phyloP scores from a whole-genome alignment of 1,139 yeast genomes.

The Nakaseomyces glabratus region DNA sequence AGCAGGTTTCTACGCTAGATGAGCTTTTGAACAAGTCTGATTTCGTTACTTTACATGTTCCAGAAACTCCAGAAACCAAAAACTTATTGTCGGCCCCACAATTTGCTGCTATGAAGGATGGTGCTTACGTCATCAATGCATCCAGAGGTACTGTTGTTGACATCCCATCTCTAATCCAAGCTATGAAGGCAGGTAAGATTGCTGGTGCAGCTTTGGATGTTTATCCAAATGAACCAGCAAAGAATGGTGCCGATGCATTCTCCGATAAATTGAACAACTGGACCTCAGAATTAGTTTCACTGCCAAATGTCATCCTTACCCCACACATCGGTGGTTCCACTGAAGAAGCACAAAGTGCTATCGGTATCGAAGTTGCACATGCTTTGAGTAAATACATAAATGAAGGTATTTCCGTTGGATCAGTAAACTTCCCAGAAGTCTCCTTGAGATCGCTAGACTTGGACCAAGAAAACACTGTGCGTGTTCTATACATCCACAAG shows the following conservation, averaged over 20 bases:
- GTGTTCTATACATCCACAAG: slow-evolving; percentile 93
- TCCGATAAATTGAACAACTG: slow-evolving; percentile 64
- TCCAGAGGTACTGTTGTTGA: slow-evolving; percentile 98
- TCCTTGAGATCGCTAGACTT: slow-evolving; percentile 78
- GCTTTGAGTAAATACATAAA: slow-evolving; percentile 84
- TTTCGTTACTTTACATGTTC: slow-evolving; percentile 89
- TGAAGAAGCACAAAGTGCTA: slow-evolving; percentile 97
- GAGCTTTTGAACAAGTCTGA: slow-evolving; percentile 77
- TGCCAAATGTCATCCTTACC: slow-evolving; percentile 83
- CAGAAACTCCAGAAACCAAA: slow-evolving; percentile 87
- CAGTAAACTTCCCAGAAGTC: slow-evolving; percentile 99
- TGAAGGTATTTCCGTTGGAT: slow-evolving; percentile 93
- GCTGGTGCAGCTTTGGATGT: slow-evolving; percentile 99
- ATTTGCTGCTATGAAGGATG: slow-evolving; percentile 93
- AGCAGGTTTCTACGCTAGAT: slow-evolving; percentile 77
- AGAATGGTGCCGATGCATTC: slow-evolving; percentile 83
- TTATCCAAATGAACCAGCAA: slow-evolving; percentile 95
- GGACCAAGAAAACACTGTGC: slow-evolving; percentile 81
- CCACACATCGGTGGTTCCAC: slow-evolving; percentile 99
- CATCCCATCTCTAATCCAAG: slow-evolving; percentile 84
- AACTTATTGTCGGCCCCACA: slow-evolving; percentile 85
- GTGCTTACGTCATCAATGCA: slow-evolving; percentile 89
- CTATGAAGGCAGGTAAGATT: slow-evolving; percentile 84
- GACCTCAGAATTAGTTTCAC: slow-evolving; percentile 72
- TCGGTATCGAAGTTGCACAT: slow-evolving; percentile 89